Evolutionary conservation across 2,329 filamentous ascomycete species (phyloP), one percentile per base, ranked within the genome.

Genomic region (Tolypocladium tundrense): DNA sequence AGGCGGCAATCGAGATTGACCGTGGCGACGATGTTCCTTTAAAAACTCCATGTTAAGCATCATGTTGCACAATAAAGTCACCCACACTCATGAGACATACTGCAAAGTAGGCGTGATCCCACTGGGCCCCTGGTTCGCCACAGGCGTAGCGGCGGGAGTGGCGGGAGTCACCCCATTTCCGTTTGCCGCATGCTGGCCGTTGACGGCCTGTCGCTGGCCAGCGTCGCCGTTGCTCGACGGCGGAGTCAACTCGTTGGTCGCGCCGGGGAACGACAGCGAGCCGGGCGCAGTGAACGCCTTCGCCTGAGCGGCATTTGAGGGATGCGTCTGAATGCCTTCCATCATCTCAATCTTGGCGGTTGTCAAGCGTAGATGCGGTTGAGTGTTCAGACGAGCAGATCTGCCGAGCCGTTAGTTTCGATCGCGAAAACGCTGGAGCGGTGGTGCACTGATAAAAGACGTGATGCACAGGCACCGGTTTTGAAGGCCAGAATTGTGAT

Each of bases 21-120:
- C 67, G 94, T 99, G 66, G 94, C 93, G 76, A 97, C 93, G 78
- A 97, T 96, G 80, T 97, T 97, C 87, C 91, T 95, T 91, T 51
- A 60, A 51, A 70, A 62, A 68, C 62, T 69, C 67, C 67, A 66
- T 73, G 72, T 79, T 85, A 77, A 85, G 82, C 77, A 74, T 78
- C 77, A 70, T 69, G 72, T 66, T 72, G 68, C 68, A 71, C 61
- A 62, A 60, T 62, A 61, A 62, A 66, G 57, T n/a, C 40, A 53
- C 59, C 54, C 33, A 63, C 64, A 70, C 63, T 68, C 67, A 70
- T 65, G 62, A 86, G 88, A 94, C 91, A 91, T 90, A 96, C 91
- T 97, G 91, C 83, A 97, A 82, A 67, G 90, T 95, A 67, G 91
- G 91, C 70, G 92, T 90, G 72, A 96, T 88, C 69, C 91, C 91